Evolutionary conservation across 139 green algal genomes (phyloP).

Genomic region (Volvox reticuliferus): DNA sequence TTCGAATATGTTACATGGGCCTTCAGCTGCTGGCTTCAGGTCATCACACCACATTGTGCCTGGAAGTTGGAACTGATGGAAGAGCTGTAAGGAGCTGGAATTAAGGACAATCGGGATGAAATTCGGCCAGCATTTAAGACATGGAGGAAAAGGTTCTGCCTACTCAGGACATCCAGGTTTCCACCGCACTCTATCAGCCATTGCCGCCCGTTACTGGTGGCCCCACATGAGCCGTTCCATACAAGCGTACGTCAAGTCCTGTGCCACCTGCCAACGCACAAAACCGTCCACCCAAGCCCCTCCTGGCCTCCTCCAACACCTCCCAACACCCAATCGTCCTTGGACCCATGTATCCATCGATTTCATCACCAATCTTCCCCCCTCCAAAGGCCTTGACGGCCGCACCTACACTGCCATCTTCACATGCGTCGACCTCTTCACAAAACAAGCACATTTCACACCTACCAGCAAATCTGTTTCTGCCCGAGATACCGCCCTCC

Average conservation of each 20-base stretch:
- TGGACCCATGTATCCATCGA: neutral
- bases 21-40: too few species aligned
- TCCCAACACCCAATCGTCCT: neutral
- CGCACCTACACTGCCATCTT: neutral
- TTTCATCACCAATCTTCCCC: neutral
- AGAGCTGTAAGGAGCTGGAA: too few species aligned
- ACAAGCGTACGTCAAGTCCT: neutral
- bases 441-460: neutral
- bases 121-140: too few species aligned
- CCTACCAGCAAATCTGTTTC: neutral
- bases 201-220: too few species aligned
- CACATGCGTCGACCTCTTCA: neutral
- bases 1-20: too few species aligned
- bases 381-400: neutral
- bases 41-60: too few species aligned
- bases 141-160: too few species aligned
- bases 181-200: too few species aligned
- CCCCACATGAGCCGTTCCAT: too few species aligned
- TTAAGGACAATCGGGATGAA: too few species aligned
- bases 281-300: neutral
- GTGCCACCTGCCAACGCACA: neutral
- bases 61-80: too few species aligned
- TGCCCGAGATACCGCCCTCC: neutral
- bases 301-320: neutral
- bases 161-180: too few species aligned